Conservation (phyloP, 1,284 basidiomycete species). For the Fomitopsis schrenkii region DNA sequence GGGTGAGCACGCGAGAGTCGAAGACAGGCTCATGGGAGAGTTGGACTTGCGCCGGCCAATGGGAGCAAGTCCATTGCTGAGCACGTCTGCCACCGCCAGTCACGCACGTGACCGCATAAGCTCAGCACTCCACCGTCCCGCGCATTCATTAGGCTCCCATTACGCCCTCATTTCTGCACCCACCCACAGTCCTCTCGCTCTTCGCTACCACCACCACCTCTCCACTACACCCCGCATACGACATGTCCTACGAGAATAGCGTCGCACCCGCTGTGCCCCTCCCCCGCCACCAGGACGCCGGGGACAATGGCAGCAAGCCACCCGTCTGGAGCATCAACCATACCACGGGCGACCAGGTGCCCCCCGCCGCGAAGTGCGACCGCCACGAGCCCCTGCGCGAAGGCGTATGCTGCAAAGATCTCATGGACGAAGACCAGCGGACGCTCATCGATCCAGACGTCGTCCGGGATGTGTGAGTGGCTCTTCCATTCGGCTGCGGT, state of each 20-base stretch:
- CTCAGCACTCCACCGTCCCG: not conserved
- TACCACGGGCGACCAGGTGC: conserved; percentile 32
- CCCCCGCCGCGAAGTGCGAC: conserved; percentile 58
- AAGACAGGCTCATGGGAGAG: not conserved
- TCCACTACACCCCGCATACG: not conserved
- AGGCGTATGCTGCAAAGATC: conserved; percentile 80
- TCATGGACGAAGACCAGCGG: conserved; percentile 74
- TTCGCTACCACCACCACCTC: not conserved
- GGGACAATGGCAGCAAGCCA: conserved; percentile 31
- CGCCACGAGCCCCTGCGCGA: conserved; percentile 44
- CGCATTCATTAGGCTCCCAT: not conserved
- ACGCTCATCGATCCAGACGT: conserved; percentile 82
- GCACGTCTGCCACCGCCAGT: not conserved
- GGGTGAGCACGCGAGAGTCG: not conserved
- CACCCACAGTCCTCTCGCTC: not conserved
- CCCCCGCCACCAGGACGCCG: conserved; percentile 20
- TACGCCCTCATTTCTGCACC: not conserved
- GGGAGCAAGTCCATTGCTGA: not conserved
- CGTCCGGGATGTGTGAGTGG: conserved; percentile 74
- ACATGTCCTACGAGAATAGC: conserved; percentile 1
- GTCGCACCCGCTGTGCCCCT: conserved; percentile 31
- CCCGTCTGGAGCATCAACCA: conserved; percentile 62
- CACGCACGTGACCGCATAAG: not conserved
- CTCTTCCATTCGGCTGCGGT: not conserved
- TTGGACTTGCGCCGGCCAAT: not conserved